Evolutionary conservation across 306 rosid species (phyloP), one percentile per base, ranked within the genome.

Genomic region (Pueraria montana): DNA sequence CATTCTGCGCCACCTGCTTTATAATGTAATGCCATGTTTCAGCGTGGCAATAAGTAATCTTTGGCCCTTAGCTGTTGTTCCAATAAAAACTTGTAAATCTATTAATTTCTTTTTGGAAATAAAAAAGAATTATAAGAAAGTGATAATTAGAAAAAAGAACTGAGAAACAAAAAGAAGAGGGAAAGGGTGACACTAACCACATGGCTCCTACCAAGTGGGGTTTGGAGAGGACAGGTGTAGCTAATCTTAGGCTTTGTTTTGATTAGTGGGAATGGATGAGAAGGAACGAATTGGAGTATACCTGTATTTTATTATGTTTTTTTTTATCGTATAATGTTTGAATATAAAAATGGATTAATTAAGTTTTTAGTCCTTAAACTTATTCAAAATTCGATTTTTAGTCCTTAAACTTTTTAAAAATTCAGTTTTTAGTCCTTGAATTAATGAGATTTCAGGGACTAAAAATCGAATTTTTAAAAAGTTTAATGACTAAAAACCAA

Each of bases 1-100:
- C 6, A 23, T 69, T 69, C 74, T 69, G 74, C 17, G 16, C 34
- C 55, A 69, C 2, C 74, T 42, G 55, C 74, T 69, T 43, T 43
- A 69, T 69, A 42, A 69, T 69, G 32, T 20, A 11, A 11, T 38
- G n/a, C 2, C 32, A 38, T 67, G 36, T 69, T 69, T 69, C 74
- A 69, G 55, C 55, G 50, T 21, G 20, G 55, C 36, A 69, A 69
- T 69, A 69, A 69, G 74, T 69, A 68, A 42, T 68, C 74, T 43
- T 42, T 69, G 74, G 55, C 55, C 17, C 55, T 69, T 69, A 21
- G 73, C 52, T 67, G 2, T 40, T 67, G 52, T 18, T 67, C 20
- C n/a, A 12, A 24, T 36, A 42, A 68, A 42, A n/a, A 2, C 1
- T 8, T 56, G 14, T 8, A 56, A 56, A 8, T 8, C 24, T 53